phyloP scores from a whole-genome alignment of 164 flowering plant species.

The Warburgia ugandensis region DNA sequence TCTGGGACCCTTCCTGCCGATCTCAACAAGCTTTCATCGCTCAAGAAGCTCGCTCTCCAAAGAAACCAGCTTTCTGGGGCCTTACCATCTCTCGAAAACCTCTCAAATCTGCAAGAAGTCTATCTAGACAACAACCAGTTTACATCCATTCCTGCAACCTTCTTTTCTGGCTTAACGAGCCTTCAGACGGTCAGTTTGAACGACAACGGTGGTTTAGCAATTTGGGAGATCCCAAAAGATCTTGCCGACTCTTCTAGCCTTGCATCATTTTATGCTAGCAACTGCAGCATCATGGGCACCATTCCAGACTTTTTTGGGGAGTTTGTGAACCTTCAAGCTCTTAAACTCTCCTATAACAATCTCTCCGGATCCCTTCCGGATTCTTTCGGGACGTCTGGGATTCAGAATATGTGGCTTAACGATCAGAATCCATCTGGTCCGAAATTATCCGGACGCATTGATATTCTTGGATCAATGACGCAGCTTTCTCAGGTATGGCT shows the following conservation, averaged over 20 bases:
- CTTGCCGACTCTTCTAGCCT: slow-evolving; percentile 20
- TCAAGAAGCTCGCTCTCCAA: slow-evolving; percentile 23
- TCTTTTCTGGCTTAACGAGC: slow-evolving; percentile 21
- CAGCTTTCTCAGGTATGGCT: slow-evolving; percentile 41
- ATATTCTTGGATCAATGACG: slow-evolving; percentile 31
- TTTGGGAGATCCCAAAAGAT: slow-evolving; percentile 34
- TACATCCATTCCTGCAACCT: slow-evolving; percentile 14
- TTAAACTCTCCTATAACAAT: slow-evolving; percentile 46
- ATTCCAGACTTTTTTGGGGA: slow-evolving; percentile 32
- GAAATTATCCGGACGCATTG: slow-evolving; percentile 29
- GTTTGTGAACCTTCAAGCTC: slow-evolving; percentile 19
- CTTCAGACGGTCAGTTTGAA: slow-evolving; percentile 18
- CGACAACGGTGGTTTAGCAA: slow-evolving; percentile 22
- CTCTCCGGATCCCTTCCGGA: slow-evolving; percentile 36
- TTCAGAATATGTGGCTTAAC: slow-evolving; percentile 36
- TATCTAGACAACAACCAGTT: slow-evolving; percentile 26
- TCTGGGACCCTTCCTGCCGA: slow-evolving; percentile 28
- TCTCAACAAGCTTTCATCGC: slow-evolving; percentile 22
- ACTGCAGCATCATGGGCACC: slow-evolving; percentile 22
- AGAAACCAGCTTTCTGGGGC: slow-evolving; percentile 22
- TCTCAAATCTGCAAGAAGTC: slow-evolving; percentile 15
- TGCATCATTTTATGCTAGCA: slow-evolving; percentile 19
- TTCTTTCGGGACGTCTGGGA: slow-evolving; percentile 20
- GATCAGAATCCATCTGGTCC: slow-evolving; percentile 24
- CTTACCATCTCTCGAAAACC: slow-evolving; percentile 22